Evolutionary conservation across 176 grass and related monocot species (phyloP), one percentile per base, ranked within the genome.

Genomic region (Ensete ventricosum): DNA sequence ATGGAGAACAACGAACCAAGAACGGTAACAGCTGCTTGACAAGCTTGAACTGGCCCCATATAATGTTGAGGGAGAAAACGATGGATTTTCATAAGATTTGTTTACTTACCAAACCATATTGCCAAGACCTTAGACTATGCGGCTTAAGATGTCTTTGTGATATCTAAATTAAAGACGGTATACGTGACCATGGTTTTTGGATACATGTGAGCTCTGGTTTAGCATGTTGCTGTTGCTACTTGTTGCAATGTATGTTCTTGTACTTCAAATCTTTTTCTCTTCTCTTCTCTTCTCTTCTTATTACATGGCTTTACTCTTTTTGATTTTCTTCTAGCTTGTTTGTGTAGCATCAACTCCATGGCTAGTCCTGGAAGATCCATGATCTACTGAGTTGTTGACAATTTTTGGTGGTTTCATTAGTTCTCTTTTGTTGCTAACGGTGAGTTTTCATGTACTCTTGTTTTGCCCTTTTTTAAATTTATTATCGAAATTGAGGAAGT

Each of bases 351-450:
- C 19, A 11, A 27, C 72, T 55, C 48, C 50, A 83, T 91, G 96
- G 96, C 90, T 52, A 64, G 72, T 73, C 54, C 80, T 74, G 88
- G 88, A 55, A 82, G 83, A 83, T 99, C 96, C 67, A 99, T 89
- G 96, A 50, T 91, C 66, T 82, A 89, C 64, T 22, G 96, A 99
- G 86, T 69, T 99, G 76, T 85, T 89, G 86, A 99, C 96, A 62
- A 99, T 99, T 75, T 83, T 76, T 49, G 96, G 96, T 69, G 96
- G 96, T 74, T 89, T 99, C 64, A 73, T 99, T 81, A 85, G 88
- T 87, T 84, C 96, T 50, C 66, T 99, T 81, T 86, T 99, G 11
- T 71, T 95, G 8, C 84, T 95, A 79, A 95, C 91, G 29, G 96
- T 99, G 81, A 81, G 88, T 91, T 85, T 9, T 7, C 14, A 11